Evolutionary conservation across 2,329 filamentous ascomycete genomes (phyloP).

Genomic region (Diaporthe sp.): DNA sequence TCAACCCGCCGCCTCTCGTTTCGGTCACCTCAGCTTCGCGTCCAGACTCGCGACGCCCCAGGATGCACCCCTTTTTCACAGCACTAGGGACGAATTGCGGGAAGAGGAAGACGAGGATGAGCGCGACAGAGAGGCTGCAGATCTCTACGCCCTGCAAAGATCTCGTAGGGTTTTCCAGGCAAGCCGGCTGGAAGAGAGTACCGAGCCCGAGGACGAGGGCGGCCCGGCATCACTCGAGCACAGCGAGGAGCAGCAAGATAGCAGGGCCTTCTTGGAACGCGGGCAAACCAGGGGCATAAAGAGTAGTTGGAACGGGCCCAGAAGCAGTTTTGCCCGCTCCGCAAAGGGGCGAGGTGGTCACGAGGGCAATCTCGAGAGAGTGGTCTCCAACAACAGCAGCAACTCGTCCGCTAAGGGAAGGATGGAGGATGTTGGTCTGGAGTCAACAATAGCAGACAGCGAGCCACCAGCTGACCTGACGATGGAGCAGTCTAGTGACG

Average conservation of each 20-base stretch:
- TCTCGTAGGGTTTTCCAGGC: slow-evolving; percentile 90
- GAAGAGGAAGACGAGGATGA: slow-evolving; percentile 96
- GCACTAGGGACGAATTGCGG: slow-evolving; percentile 87
- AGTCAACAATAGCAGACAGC: slow-evolving; percentile 72
- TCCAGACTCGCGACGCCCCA: slow-evolving; percentile 79
- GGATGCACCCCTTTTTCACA: slow-evolving; percentile 94
- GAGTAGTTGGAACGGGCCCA: slow-evolving; percentile 74
- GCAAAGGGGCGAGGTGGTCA: slow-evolving; percentile 46
- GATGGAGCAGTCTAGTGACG: slow-evolving; percentile 64
- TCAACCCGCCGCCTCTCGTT: slow-evolving; percentile 77
- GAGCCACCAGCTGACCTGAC: slow-evolving; percentile 73
- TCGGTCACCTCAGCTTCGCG: slow-evolving; percentile 80
- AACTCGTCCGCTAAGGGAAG: slow-evolving; percentile 64
- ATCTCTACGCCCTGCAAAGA: slow-evolving; percentile 90
- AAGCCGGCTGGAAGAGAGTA: slow-evolving; percentile 86
- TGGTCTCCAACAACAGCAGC: slow-evolving; percentile 47
- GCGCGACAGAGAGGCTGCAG: slow-evolving; percentile 90
- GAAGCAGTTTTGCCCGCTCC: slow-evolving; percentile 53
- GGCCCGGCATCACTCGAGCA: slow-evolving; percentile 68
- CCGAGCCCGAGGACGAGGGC: slow-evolving; percentile 82
- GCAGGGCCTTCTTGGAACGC: slow-evolving; percentile 59
- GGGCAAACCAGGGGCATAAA: slow-evolving; percentile 66
- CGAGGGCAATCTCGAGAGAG: slow-evolving; percentile 57
- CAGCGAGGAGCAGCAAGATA: slow-evolving; percentile 63
- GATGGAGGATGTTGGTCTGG: slow-evolving; percentile 90